Conservation (phyloP, 2,329 filamentous ascomycete genomes). For the Arthrobotrys iridis region DNA sequence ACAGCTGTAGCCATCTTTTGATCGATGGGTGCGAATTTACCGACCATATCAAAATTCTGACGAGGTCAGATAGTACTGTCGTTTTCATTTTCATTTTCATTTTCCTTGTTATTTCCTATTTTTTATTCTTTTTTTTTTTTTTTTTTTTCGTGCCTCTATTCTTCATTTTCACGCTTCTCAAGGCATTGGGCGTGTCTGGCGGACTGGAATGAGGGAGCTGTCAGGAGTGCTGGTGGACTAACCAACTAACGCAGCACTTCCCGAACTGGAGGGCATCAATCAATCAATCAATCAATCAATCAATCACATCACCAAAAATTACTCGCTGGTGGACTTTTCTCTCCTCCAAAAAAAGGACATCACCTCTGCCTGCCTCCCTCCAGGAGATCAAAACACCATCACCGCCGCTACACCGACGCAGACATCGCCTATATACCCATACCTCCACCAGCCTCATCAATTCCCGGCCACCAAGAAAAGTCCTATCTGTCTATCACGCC, state of each 20-base stretch:
- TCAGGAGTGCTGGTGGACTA: slow-evolving; percentile 37
- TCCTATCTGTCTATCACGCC: slow-evolving; percentile 23
- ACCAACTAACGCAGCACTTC: too few relatives aligned
- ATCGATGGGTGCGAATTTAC: too few relatives aligned
- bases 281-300: not conserved
- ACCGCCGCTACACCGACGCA: not conserved
- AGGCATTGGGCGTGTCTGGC: slow-evolving; percentile 10
- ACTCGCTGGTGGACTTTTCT: too few relatives aligned
- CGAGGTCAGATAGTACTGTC: too few relatives aligned
- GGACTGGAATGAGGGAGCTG: slow-evolving; percentile 34
- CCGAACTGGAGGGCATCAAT: not conserved
- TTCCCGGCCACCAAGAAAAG: too few relatives aligned
- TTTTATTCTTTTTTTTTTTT: not conserved
- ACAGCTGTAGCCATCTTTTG: not conserved
- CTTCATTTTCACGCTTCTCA: not conserved
- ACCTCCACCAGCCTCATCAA: not conserved
- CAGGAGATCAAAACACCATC: slow-evolving; percentile 22
- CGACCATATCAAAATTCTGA: too few relatives aligned
- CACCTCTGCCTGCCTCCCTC: slow-evolving; percentile 9
- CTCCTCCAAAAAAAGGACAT: slow-evolving; percentile 21
- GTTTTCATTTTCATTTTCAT: too few relatives aligned
- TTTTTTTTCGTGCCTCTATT: not conserved
- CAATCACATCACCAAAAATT: slow-evolving; percentile 47
- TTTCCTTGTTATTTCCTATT: too few relatives aligned
- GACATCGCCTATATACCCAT: not conserved